Evolutionary conservation across 1,284 basidiomycete genomes (phyloP), one percentile per base, ranked within the genome.

Genomic region (Grifola frondosa): DNA sequence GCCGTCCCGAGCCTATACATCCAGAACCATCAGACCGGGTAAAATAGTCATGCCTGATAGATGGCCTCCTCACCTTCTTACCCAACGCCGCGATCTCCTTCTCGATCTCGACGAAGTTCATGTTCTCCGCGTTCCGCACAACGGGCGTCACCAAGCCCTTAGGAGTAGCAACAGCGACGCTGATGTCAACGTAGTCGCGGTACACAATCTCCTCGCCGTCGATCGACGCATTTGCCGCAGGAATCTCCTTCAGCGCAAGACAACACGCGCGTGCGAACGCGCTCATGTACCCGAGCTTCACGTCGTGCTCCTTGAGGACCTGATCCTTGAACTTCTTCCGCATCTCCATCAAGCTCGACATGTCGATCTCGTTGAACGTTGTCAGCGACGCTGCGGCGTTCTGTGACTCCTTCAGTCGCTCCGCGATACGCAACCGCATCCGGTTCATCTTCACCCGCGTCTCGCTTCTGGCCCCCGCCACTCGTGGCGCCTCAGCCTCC

Each of bases 281-380:
- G 53, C 88, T 91, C 97, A 99, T 99, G 81, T 93, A 99, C 29
- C 97, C 96, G 53, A 99, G 81, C 73, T 99, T 99, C 68, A 98
- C 86, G 37, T 93, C 95, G 58, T 95, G 88, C 63, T 88, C 81
- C 71, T 99, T 97, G 44, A 95, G 75, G 37, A 98, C 75, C 43
- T 82, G 76, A 56, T 98, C 94, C 79, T 99, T 99, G 84, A 96
- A 96, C 62, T 89, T 85, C 63, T 87, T 84, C 59, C 97, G 88
- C 84, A 99, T 87, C 40, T 89, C 87, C 77, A 98, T 91, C 50
- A 98, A 72, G 34, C 87, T 86, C 33, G 91, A 94, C 96, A 99
- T 99, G 75, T 99, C 96, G 64, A 99, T 93, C 73, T 99, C 96
- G 74, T 99, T 98, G 80, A 99, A 99, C 32, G 96, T 99, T 40